phyloP scores from a whole-genome alignment of 805 yeast species.

The Wickerhamiella vanderwaltii region DNA sequence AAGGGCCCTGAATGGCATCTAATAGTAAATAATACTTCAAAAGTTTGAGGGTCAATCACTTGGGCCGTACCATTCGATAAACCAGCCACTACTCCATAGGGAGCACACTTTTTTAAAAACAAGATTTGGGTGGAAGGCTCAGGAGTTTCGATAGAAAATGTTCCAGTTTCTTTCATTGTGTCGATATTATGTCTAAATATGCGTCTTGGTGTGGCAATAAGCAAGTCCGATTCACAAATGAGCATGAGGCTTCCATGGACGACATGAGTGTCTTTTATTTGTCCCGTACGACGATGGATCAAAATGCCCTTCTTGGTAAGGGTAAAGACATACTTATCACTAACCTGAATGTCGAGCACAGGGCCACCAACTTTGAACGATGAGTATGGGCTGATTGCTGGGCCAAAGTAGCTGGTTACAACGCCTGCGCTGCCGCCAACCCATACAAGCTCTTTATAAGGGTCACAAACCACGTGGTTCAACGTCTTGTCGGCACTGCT shows the following conservation, averaged over 20 bases:
- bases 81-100: slow-evolving; percentile 26
- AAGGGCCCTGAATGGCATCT: slow-evolving; percentile 30
- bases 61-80: slow-evolving; percentile 27
- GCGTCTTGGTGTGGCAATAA: slow-evolving; percentile 26
- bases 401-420: slow-evolving; percentile 34
- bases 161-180: slow-evolving; percentile 29
- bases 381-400: slow-evolving; percentile 43
- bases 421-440: slow-evolving; percentile 48
- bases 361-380: slow-evolving; percentile 39
- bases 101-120: slow-evolving; percentile 25
- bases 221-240: slow-evolving; percentile 27
- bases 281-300: slow-evolving; percentile 47
- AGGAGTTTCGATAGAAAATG: slow-evolving; percentile 20
- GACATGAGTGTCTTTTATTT: slow-evolving; percentile 29
- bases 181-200: slow-evolving; percentile 26
- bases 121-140: slow-evolving; percentile 18
- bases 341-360: slow-evolving; percentile 41
- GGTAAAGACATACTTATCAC: slow-evolving; percentile 47
- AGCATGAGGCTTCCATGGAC: slow-evolving; percentile 18
- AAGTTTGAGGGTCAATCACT: slow-evolving; percentile 28
- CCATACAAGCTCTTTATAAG: slow-evolving; percentile 57
- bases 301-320: slow-evolving; percentile 41
- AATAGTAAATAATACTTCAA: slow-evolving; percentile 24
- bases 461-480: slow-evolving; percentile 15
- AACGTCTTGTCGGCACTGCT: neutral